phyloP scores from a whole-genome alignment of 1,139 yeast species.

The Pichia cactophila region DNA sequence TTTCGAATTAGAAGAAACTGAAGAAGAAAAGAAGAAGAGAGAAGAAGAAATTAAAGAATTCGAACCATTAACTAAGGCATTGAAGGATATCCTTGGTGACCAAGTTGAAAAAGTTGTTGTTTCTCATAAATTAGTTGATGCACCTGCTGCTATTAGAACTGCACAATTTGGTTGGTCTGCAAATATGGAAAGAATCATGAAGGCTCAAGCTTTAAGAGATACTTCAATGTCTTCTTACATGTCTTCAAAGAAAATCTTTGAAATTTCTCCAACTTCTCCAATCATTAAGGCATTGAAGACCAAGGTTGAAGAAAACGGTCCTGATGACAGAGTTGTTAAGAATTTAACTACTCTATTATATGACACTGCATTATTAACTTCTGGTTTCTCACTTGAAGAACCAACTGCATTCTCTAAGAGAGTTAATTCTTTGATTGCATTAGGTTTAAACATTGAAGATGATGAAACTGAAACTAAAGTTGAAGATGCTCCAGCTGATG shows the following conservation, averaged over 20 bases:
- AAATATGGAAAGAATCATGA: constrained; percentile 99
- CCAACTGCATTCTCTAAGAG: constrained; percentile 96
- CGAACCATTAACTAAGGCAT: constrained; percentile 90
- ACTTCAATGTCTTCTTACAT: constrained; percentile 98
- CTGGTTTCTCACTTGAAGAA: constrained; percentile 98
- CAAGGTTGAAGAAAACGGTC: constrained; percentile 96
- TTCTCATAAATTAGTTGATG: constrained; percentile 93
- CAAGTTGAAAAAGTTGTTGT: constrained; percentile 99
- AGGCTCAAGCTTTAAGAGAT: constrained; percentile 99
- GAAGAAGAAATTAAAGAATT: constrained; percentile 89
- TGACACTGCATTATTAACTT: constrained; percentile 96
- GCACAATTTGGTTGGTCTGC: constrained; percentile 99
- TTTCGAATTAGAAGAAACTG: constrained; percentile 98
- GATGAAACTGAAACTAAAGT: constrained; percentile 42
- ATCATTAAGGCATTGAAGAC: constrained; percentile 92
- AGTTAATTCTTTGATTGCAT: constrained; percentile 95
- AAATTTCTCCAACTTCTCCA: constrained; percentile 94
- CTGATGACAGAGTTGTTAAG: constrained; percentile 97
- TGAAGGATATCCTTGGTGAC: constrained; percentile 96
- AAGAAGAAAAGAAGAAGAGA: constrained; percentile 91
- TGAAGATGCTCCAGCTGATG: constrained; percentile 34
- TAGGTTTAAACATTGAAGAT: constrained; percentile 97
- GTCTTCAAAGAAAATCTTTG: constrained; percentile 99
- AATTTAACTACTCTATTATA: constrained; percentile 92
- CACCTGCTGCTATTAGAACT: constrained; percentile 99